A percentile compares a stretch with the other conserved stretches of the same genome.
Evolutionary conservation across 2,329 filamentous ascomycete genomes (phyloP).

Genomic region (Alternaria tenuissima): DNA sequence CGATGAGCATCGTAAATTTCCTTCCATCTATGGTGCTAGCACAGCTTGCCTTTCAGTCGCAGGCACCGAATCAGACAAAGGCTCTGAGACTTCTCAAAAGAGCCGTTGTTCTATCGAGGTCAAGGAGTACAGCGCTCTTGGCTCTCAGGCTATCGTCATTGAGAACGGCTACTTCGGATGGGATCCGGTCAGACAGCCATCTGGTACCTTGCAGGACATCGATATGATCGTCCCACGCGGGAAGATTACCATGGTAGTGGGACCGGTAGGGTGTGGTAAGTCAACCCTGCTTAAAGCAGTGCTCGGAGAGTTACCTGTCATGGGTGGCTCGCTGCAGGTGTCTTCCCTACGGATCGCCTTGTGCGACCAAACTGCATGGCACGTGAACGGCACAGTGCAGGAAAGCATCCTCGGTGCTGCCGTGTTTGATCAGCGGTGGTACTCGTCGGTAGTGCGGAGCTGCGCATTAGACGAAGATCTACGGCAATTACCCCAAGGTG

Average conservation of each 20-base stretch:
- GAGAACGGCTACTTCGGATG: constrained; percentile 59
- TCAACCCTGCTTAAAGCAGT: constrained; percentile 56
- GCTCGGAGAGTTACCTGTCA: constrained; percentile 45
- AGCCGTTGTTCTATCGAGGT: constrained; percentile 31
- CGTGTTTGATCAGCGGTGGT: constrained; percentile 49
- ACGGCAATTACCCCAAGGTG: constrained; percentile 41
- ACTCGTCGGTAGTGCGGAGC: constrained; percentile 45
- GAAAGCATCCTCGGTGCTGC: constrained; percentile 50
- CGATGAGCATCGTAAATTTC: constrained; percentile 33
- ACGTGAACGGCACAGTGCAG: constrained; percentile 48
- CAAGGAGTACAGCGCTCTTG: constrained; percentile 28
- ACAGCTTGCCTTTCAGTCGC: constrained; percentile 28
- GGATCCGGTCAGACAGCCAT: constrained; percentile 52
- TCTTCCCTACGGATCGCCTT: constrained; percentile 45
- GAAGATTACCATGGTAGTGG: constrained; percentile 59
- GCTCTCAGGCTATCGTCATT: constrained; percentile 49
- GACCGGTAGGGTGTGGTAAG: constrained; percentile 63
- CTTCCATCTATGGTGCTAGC: constrained; percentile 28
- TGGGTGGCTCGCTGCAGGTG: constrained; percentile 42
- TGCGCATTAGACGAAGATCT: constrained; percentile 49
- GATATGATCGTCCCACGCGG: constrained; percentile 53
- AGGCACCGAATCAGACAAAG: constrained; percentile 36
- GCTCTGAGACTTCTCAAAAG: constrained; percentile 35
- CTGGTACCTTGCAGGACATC: constrained; percentile 51
- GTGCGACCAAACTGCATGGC: constrained; percentile 52